phyloP scores from a whole-genome alignment of 2,329 filamentous ascomycete species.

The Trichoderma koningiopsis region DNA sequence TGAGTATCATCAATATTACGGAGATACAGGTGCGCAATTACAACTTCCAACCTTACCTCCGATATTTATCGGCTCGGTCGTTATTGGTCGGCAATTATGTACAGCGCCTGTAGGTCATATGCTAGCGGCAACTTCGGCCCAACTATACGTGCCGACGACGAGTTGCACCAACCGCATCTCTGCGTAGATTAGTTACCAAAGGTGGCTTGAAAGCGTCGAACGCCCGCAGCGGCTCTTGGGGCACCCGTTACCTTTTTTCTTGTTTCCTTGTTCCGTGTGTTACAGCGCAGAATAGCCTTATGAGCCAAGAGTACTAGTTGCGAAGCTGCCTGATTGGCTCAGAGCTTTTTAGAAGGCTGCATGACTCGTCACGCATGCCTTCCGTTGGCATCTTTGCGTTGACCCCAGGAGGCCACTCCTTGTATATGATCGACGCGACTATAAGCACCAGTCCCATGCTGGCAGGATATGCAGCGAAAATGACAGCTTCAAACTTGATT shows the following conservation, averaged over 20 bases:
- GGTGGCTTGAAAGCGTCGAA: not conserved
- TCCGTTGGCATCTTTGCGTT: not conserved
- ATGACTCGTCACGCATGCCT: not conserved
- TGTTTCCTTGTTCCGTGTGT: not conserved
- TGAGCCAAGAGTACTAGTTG: not conserved
- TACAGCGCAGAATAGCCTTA: not conserved
- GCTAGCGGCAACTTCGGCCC: not conserved
- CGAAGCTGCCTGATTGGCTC: not conserved
- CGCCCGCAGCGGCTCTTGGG: not conserved
- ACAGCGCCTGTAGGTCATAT: not conserved
- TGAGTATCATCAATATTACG: not conserved
- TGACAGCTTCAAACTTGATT: not conserved
- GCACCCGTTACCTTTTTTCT: not conserved
- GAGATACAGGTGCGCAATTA: not conserved
- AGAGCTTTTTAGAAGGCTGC: not conserved
- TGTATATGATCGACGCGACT: not conserved
- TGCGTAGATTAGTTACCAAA: not conserved
- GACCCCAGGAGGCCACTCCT: not conserved
- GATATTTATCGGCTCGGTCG: not conserved
- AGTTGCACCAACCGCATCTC: not conserved
- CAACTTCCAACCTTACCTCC: not conserved
- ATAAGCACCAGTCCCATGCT: not conserved
- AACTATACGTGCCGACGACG: not conserved
- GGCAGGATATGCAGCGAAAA: not conserved
- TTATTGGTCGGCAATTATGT: not conserved